These are phyloP conservation scores for Blastomyces gilchristii DNA, from an alignment of 2,329 filamentous ascomycete genomes.

Conservation along the genomic window DNA sequence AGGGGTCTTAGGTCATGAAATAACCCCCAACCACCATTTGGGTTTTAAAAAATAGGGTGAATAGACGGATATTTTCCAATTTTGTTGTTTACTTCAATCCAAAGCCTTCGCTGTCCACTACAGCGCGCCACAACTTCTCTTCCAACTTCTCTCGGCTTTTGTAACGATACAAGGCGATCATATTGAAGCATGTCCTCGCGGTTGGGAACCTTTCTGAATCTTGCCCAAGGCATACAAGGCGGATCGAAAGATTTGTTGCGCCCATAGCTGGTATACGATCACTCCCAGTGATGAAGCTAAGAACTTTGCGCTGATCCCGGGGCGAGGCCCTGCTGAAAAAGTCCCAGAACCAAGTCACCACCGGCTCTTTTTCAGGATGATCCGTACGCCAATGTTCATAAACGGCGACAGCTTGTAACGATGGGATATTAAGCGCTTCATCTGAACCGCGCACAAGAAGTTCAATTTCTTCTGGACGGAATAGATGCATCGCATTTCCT, in stretches of 20 bases:
- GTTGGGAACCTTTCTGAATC: conserved; percentile 68
- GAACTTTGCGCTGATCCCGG: conserved; percentile 61
- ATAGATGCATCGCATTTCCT: conserved; percentile 76
- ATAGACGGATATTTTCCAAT: not conserved
- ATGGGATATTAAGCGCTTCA: conserved; percentile 66
- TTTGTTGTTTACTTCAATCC: conserved; percentile 56
- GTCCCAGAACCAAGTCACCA: conserved; percentile 82
- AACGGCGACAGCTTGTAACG: conserved; percentile 63
- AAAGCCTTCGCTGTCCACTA: conserved; percentile 86
- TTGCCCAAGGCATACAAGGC: conserved; percentile 63
- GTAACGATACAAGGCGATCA: conserved; percentile 67
- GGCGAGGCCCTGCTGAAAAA: conserved; percentile 58
- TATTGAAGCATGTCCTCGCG: conserved; percentile 86
- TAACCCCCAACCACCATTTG: not conserved
- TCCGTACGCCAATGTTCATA: conserved; percentile 67
- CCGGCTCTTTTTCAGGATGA: conserved; percentile 50
- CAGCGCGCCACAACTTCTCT: conserved; percentile 67
- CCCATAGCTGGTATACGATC: conserved; percentile 86
- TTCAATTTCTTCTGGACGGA: conserved; percentile 85
- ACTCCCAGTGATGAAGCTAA: conserved; percentile 82
- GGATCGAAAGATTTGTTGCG: conserved; percentile 66
- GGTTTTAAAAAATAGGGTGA: not conserved
- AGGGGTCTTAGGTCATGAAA: not conserved
- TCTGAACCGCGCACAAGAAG: conserved; percentile 76
- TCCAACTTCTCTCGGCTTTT: conserved; percentile 56